phyloP scores from a whole-genome alignment of 495 filamentous ascomycete species.

The Neurospora cerealis region DNA sequence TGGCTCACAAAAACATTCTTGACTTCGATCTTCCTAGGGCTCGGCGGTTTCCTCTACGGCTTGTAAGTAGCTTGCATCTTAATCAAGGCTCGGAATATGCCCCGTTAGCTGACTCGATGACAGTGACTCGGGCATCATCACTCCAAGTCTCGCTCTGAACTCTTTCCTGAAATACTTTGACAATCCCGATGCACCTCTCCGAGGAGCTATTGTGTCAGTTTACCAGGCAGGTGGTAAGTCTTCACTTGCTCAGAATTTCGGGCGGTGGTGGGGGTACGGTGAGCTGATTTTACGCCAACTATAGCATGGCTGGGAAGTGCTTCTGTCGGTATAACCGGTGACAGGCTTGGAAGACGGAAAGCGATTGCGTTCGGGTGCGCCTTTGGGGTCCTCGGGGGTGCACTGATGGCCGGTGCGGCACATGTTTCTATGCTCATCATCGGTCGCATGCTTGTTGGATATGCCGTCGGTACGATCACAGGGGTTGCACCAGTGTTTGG shows the following conservation, averaged over 20 bases:
- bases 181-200: slow-evolving; percentile 32
- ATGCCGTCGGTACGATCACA: slow-evolving; percentile 42
- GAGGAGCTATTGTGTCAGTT: slow-evolving; percentile 41
- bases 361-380: slow-evolving; percentile 40
- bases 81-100: not conserved
- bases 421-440: slow-evolving; percentile 44
- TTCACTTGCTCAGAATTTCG: not conserved
- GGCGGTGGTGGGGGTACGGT: slow-evolving; percentile 7
- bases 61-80: slow-evolving; percentile 13
- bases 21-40: slow-evolving; percentile 24
- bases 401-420: slow-evolving; percentile 39
- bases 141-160: slow-evolving; percentile 32
- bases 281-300: slow-evolving; percentile 6
- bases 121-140: slow-evolving; percentile 34
- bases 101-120: not conserved
- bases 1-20: slow-evolving; percentile 24
- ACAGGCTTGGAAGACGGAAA: slow-evolving; percentile 35
- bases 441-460: slow-evolving; percentile 41
- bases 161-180: slow-evolving; percentile 33
- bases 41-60: slow-evolving; percentile 27
- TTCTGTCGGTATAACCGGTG: slow-evolving; percentile 34
- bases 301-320: slow-evolving; percentile 43
- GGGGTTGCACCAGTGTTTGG: slow-evolving; percentile 39
- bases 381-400: slow-evolving; percentile 36
- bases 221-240: slow-evolving; percentile 29